Evolutionary conservation across 2,329 filamentous ascomycete genomes (phyloP).

Genomic region (Achaetomium macrosporum): DNA sequence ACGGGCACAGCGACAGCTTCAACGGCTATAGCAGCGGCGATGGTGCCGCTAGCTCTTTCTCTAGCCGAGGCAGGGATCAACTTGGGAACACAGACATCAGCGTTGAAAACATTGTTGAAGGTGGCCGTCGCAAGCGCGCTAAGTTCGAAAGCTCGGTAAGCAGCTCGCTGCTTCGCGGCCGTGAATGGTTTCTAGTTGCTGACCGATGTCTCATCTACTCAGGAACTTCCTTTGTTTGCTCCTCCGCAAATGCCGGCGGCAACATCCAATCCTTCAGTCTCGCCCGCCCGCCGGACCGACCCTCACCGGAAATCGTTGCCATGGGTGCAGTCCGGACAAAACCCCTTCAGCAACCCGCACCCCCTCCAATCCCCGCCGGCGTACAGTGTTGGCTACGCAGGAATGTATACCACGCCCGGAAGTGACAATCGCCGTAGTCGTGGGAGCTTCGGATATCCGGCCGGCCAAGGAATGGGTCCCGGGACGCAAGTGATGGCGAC

Average conservation of each 20-base stretch:
- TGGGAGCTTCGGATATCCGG: constrained; percentile 53
- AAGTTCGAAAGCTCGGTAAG: constrained; percentile 97
- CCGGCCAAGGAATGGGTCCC: constrained; percentile 33
- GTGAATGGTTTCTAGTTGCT: constrained; percentile 17
- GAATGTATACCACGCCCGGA: constrained; percentile 57
- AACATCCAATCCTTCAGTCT: constrained; percentile 96
- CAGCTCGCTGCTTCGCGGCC: constrained; percentile 22
- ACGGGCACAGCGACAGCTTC: constrained; percentile 58
- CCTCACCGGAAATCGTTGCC: constrained; percentile 67
- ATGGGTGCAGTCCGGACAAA: constrained; percentile 69
- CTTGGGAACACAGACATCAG: constrained; percentile 95
- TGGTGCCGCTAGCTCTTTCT: constrained; percentile 68
- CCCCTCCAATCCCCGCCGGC: constrained; percentile 80
- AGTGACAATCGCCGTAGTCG: constrained; percentile 61
- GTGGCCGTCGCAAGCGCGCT: constrained; percentile 87
- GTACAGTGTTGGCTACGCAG: constrained; percentile 52
- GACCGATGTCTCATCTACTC: constrained; percentile 19
- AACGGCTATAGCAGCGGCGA: constrained; percentile 86
- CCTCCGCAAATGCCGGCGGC: constrained; percentile 89
- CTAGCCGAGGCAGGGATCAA: constrained; percentile 74
- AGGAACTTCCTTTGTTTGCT: constrained; percentile 95
- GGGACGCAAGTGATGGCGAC: constrained; percentile 67
- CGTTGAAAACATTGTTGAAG: constrained; percentile 96
- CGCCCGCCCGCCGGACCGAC: constrained; percentile 76
- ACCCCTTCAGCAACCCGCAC: constrained; percentile 71